A percentile compares a stretch with the other conserved stretches of the same genome.
Conservation (phyloP, 2,329 filamentous ascomycete genomes). For the Ceratocystis cubensis region DNA sequence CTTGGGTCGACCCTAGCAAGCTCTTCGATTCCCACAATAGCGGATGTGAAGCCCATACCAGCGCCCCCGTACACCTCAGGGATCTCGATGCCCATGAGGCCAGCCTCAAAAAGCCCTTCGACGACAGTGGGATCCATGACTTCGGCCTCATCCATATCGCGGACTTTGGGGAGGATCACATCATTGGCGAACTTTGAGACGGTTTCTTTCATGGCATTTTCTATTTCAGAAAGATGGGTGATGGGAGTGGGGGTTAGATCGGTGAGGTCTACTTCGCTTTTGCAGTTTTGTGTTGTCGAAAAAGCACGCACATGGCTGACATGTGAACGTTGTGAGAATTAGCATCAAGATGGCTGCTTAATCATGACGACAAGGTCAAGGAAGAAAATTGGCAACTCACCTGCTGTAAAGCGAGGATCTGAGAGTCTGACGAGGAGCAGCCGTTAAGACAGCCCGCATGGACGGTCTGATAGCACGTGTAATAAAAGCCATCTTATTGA, state of each 20-base stretch:
- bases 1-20: constrained; percentile 86
- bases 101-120: constrained; percentile 92
- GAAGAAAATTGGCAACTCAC: not conserved
- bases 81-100: constrained; percentile 93
- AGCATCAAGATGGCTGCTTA: not conserved
- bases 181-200: constrained; percentile 87
- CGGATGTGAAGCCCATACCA: constrained; percentile 96
- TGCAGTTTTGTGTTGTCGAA: constrained; percentile 47
- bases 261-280: constrained; percentile 48
- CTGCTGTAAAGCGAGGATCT: not conserved
- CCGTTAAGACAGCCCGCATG: not conserved
- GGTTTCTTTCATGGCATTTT: constrained; percentile 75
- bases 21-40: constrained; percentile 95
- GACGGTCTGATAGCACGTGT: constrained; percentile 20
- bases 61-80: constrained; percentile 93
- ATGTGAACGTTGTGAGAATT: constrained; percentile 12
- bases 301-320: constrained; percentile 37
- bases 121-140: constrained; percentile 79
- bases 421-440: constrained; percentile 2
- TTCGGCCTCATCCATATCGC: constrained; percentile 97
- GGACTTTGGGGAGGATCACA: constrained; percentile 75
- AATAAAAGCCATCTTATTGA: constrained; percentile 18
- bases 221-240: constrained; percentile 80
- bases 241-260: constrained; percentile 83
- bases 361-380: not conserved